Evolutionary conservation across 805 yeast genomes (phyloP).

Genomic region (Millerozyma acaciae): DNA sequence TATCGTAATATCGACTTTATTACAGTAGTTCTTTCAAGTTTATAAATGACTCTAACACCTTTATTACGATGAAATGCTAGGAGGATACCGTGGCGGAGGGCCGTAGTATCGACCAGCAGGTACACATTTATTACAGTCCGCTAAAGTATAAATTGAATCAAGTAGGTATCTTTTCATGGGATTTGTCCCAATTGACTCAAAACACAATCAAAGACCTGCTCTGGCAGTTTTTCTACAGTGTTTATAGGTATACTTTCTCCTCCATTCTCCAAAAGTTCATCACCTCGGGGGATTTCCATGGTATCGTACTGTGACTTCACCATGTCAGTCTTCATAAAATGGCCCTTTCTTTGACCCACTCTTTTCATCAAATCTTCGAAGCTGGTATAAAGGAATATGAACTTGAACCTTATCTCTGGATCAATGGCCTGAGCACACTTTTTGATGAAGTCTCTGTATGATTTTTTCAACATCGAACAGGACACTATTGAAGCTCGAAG

Average conservation of each 20-base stretch:
- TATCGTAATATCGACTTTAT: too few relatives aligned
- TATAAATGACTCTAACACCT: too few relatives aligned
- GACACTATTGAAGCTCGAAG: slow-evolving; percentile 52
- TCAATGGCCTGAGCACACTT: slow-evolving; percentile 21
- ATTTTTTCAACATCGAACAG: slow-evolving; percentile 79
- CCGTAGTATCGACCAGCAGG: too few relatives aligned
- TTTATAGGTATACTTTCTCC: slow-evolving; percentile 35
- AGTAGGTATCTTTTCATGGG: too few relatives aligned
- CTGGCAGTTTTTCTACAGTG: slow-evolving; percentile 28
- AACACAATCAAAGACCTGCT: slow-evolving; percentile 15
- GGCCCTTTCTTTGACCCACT: slow-evolving; percentile 62
- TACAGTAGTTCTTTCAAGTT: too few relatives aligned
- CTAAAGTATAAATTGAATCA: too few relatives aligned
- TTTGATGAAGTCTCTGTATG: slow-evolving; percentile 64
- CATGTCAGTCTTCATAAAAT: slow-evolving; percentile 87
- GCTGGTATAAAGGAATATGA: slow-evolving; percentile 65
- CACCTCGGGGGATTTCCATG: slow-evolving; percentile 62
- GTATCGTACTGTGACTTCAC: slow-evolving; percentile 71
- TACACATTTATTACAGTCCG: too few relatives aligned
- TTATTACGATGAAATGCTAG: too few relatives aligned
- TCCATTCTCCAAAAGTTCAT: slow-evolving; percentile 33
- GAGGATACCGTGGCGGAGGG: too few relatives aligned
- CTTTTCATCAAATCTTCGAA: slow-evolving; percentile 58
- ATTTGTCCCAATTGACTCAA: too few relatives aligned
- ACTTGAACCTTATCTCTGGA: slow-evolving; percentile 41